Percentiles rank a stretch among this genome's conserved stretches.
Conservation (phyloP, 2,329 filamentous ascomycete genomes). For the Blumeria hordei region DNA sequence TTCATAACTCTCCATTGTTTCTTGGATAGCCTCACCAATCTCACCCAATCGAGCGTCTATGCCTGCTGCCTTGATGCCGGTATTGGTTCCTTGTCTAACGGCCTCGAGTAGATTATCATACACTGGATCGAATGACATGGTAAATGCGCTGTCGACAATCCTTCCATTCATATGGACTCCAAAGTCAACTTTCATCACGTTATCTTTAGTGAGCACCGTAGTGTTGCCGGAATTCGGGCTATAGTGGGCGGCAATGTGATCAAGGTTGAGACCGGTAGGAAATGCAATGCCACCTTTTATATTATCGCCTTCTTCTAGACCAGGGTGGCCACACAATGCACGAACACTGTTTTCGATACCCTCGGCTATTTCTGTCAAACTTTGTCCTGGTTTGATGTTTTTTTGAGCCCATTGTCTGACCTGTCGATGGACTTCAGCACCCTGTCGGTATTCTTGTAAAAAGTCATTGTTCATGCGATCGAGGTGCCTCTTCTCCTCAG, state of each 20-base stretch:
- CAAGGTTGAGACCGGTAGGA: slow-evolving; percentile 60
- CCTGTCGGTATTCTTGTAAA: slow-evolving; percentile 58
- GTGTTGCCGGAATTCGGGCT: slow-evolving; percentile 77
- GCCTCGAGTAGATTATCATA: slow-evolving; percentile 44
- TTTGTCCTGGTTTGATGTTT: slow-evolving; percentile 59
- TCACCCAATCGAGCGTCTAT: slow-evolving; percentile 71
- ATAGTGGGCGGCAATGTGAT: slow-evolving; percentile 70
- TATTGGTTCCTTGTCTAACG: slow-evolving; percentile 44
- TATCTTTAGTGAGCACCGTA: slow-evolving; percentile 35
- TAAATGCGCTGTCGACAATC: slow-evolving; percentile 50
- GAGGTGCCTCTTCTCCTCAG: slow-evolving; percentile 62
- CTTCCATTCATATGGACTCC: slow-evolving; percentile 46
- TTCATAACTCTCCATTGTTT: slow-evolving; percentile 37
- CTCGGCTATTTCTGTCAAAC: slow-evolving; percentile 59
- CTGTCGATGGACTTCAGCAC: slow-evolving; percentile 72
- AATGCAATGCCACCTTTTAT: slow-evolving; percentile 67
- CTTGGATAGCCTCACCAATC: slow-evolving; percentile 32
- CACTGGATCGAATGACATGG: slow-evolving; percentile 40
- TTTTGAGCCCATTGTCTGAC: slow-evolving; percentile 65
- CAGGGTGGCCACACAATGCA: slow-evolving; percentile 50
- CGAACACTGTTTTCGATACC: slow-evolving; percentile 70
- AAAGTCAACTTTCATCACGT: slow-evolving; percentile 54
- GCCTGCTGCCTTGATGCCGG: slow-evolving; percentile 68
- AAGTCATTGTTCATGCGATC: slow-evolving; percentile 63
- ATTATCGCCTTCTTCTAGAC: slow-evolving; percentile 54